Base-by-base conservation (phyloP, 148 eudicot genomes). In the Vaccinium darrowii region DNA sequence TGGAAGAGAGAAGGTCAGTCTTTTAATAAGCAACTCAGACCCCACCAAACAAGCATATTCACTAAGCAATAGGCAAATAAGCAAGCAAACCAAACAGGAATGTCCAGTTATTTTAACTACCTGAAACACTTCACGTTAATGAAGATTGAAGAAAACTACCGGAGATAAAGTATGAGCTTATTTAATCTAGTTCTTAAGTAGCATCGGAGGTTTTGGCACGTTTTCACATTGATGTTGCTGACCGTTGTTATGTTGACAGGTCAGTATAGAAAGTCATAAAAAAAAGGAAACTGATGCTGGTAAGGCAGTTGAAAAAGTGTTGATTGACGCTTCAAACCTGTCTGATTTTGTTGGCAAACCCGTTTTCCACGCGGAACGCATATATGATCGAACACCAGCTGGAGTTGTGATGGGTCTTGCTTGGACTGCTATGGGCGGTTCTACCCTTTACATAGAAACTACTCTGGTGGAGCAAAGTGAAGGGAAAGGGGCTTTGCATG, bases 341-440 rank as follows among this genome's bases (percentile, higher is more conserved):
- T 86, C 95, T 62, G 95, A 95, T 90, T 97, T 86, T 87, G 99
- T 97, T 65, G 99, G 99, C 71, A 97, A 97, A 85, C 99, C 99
- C 50, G 96, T 97, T 86, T 97, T 97, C 90, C 99, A 93, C 85
- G 99, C 98, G 11, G 99, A 97, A 85, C 98, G 99, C 83, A 93
- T 97, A 84, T 95, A 95, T 78, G 99, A 95, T 60, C 89, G 84
- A 77, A 94, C 99, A 65, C 99, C 99, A 56, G 77, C 85, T 53
- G 99, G 99, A 82, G 98, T 97, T 72, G 99, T 97, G 58, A 95
- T 95, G 99, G 99, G 99, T 89, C 95, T 97, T 77, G 99, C 99
- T 65, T 97, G 99, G 99, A 97, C 99, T 36, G 90, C 99, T 47
- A 95, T 95, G 99, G 99, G 99, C 81, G 99, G 99, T 19, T 95